phyloP scores from a whole-genome alignment of 352 stramenopile genomes.

The Globisporangium middletonii region DNA sequence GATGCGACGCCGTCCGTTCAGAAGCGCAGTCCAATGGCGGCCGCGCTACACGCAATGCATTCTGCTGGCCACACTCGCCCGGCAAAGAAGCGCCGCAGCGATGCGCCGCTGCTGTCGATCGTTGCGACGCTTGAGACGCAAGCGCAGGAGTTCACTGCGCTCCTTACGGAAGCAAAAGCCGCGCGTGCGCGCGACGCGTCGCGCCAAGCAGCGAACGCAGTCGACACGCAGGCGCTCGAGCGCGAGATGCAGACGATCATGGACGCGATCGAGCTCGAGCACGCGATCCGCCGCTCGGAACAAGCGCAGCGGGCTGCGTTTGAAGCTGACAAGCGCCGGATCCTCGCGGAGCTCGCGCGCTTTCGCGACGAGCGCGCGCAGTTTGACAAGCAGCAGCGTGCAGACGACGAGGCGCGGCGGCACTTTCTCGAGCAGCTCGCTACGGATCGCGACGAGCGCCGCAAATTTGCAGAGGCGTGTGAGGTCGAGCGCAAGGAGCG shows the following conservation, averaged over 20 bases:
- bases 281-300: neutral
- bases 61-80: neutral
- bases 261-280: conserved; percentile 2
- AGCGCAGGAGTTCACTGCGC: conserved; percentile 6
- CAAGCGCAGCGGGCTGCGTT: neutral
- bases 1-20: neutral
- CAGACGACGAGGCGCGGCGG: neutral
- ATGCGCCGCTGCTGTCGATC: conserved; percentile 1
- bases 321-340: neutral
- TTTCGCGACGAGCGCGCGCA: conserved; percentile 2
- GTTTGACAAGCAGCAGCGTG: neutral
- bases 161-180: conserved; percentile 5
- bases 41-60: neutral
- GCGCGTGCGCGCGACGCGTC: neutral
- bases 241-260: conserved; percentile 4
- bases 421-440: conserved; percentile 4
- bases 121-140: conserved; percentile 10
- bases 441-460: conserved; percentile 4
- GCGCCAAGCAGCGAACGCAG: neutral
- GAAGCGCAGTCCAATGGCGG: conserved; percentile 3
- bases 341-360: conserved; percentile 1
- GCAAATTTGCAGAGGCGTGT: neutral
- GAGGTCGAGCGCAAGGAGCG: neutral
- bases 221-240: neutral
- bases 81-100: neutral